Evolutionary conservation across 2,329 filamentous ascomycete species (phyloP).

Genomic region (Trichoderma cornu-damae): DNA sequence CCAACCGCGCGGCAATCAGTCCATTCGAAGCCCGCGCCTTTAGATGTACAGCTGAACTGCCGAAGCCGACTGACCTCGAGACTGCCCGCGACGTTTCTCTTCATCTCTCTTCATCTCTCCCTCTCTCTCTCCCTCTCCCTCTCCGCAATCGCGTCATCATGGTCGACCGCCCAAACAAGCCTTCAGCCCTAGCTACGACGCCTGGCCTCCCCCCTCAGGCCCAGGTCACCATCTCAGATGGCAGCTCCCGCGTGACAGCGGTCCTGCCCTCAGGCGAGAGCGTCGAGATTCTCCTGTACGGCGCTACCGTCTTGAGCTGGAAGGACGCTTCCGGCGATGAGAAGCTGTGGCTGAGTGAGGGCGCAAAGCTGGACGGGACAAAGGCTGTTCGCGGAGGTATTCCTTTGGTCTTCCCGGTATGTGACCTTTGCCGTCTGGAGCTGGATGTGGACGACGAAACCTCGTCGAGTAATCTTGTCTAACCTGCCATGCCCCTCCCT

Average conservation of each 20-base stretch:
- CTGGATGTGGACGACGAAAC: not conserved
- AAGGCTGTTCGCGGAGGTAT: slow-evolving; percentile 91
- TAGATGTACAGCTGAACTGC: not conserved
- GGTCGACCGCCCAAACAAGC: slow-evolving; percentile 84
- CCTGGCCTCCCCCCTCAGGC: slow-evolving; percentile 69
- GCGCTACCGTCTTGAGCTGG: slow-evolving; percentile 91
- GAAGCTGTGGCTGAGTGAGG: slow-evolving; percentile 80
- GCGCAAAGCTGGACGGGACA: slow-evolving; percentile 73
- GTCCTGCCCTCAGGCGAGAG: slow-evolving; percentile 80
- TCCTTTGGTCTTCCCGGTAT: slow-evolving; percentile 86
- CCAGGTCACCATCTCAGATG: slow-evolving; percentile 67
- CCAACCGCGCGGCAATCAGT: not conserved
- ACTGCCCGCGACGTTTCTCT: not conserved
- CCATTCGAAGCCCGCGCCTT: not conserved
- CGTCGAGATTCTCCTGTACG: slow-evolving; percentile 79
- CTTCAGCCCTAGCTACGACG: slow-evolving; percentile 67
- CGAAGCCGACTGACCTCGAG: not conserved
- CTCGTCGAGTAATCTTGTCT: not conserved
- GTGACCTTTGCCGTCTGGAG: slow-evolving; percentile 29
- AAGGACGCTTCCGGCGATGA: slow-evolving; percentile 73
- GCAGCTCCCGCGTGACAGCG: slow-evolving; percentile 69
- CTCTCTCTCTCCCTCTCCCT: too few species aligned
- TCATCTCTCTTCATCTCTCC: too few species aligned
- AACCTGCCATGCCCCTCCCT: not conserved
- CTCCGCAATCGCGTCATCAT: slow-evolving; percentile 37